Evolutionary conservation across 2,329 filamentous ascomycete species (phyloP).

Genomic region (Xylariales sp.): DNA sequence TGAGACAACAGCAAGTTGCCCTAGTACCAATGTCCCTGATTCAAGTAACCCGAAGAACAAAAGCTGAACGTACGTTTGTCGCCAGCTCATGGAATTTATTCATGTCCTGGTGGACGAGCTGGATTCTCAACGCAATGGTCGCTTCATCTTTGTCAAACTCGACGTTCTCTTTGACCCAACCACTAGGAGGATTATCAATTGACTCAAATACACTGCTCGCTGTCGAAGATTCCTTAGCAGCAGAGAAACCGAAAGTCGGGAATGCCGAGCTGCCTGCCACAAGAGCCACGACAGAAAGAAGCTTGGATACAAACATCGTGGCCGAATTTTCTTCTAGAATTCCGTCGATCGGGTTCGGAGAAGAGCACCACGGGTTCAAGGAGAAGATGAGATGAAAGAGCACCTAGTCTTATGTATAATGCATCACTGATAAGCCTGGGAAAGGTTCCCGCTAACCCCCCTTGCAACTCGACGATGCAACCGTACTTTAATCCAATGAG

Average conservation of each 20-base stretch:
- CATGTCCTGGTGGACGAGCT: slow-evolving; percentile 4
- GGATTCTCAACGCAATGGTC: slow-evolving; percentile 2
- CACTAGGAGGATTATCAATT: background rate
- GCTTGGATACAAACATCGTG: slow-evolving; percentile 1
- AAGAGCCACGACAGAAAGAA: background rate
- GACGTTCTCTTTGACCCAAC: slow-evolving; percentile 3
- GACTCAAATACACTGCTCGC: slow-evolving; percentile 4
- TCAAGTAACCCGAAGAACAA: too few relatives aligned
- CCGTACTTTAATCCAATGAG: slow-evolving; percentile 3
- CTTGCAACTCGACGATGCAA: too few relatives aligned
- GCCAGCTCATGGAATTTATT: slow-evolving; percentile 4
- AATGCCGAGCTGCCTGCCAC: background rate
- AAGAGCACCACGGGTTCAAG: background rate
- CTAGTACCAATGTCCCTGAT: background rate
- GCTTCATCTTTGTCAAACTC: background rate
- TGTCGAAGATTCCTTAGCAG: background rate
- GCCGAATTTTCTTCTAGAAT: background rate
- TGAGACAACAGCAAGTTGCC: background rate
- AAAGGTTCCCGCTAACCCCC: too few relatives aligned
- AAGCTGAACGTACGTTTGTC: slow-evolving; percentile 5
- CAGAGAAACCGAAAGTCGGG: background rate
- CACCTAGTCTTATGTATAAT: too few relatives aligned
- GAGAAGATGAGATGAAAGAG: background rate
- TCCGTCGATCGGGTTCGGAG: too few relatives aligned
- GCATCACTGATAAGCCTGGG: too few relatives aligned